A percentile compares a stretch with the other conserved stretches of the same genome.
Conservation (phyloP, 1,284 basidiomycete species). For the Irpex sp. region DNA sequence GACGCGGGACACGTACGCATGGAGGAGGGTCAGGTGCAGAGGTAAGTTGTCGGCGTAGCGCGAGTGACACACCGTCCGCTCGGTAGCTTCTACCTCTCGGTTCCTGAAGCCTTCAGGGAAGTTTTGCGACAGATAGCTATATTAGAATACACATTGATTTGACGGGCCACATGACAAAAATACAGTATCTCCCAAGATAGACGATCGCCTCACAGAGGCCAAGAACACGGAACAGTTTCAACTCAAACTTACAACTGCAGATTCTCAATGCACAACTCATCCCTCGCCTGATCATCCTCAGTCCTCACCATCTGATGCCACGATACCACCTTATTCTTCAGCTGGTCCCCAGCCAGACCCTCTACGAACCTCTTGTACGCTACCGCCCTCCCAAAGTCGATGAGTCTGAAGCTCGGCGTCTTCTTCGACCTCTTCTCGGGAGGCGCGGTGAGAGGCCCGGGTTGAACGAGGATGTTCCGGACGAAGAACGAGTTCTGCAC, state of each 20-base stretch:
- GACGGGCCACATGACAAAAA: not conserved
- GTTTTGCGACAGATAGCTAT: not conserved
- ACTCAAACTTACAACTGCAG: slow-evolving; percentile 7
- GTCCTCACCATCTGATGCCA: slow-evolving; percentile 6
- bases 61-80: not conserved
- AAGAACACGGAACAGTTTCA: not conserved
- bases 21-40: not conserved
- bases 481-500: slow-evolving; percentile 38
- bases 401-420: slow-evolving; percentile 42
- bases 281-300: slow-evolving; percentile 13
- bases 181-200: not conserved
- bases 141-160: not conserved
- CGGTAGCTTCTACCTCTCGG: not conserved
- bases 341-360: not conserved
- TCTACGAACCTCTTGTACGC: not conserved
- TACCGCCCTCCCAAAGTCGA: slow-evolving; percentile 44
- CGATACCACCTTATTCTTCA: slow-evolving; percentile 8
- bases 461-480: slow-evolving; percentile 45
- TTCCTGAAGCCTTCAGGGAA: not conserved
- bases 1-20: not conserved
- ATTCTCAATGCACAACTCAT: slow-evolving; percentile 12
- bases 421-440: slow-evolving; percentile 22
- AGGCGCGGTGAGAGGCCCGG: slow-evolving; percentile 37
- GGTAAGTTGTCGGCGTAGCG: not conserved
- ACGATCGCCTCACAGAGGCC: not conserved